Base-by-base conservation (phyloP, 805 yeast species). In the Kluyveromyces starmeri region DNA sequence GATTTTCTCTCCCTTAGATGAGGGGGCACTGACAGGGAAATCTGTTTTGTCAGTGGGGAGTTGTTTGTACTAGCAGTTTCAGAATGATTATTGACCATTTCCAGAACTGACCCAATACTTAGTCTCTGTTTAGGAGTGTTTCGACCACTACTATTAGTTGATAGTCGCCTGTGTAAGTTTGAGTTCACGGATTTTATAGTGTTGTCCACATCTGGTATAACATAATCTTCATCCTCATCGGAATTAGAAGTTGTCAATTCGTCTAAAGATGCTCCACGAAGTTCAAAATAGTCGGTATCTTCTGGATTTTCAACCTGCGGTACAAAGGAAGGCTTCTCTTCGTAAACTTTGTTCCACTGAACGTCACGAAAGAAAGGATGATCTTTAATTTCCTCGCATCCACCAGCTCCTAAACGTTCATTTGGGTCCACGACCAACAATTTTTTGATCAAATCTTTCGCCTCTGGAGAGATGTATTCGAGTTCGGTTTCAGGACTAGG, bases 251-350 rank as follows among this genome's bases (percentile, higher is more conserved):
- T 52, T 13, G 50, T 55, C 20, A 56, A 48, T 32, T 52, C 53
- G 30, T 72, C 66, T 49, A 83, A 59, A 8, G 70, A 75, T 0
- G 96, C 97, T 4, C 98, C 98, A 48, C 98, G 72, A 4, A 70
- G 46, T 48, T 92, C 98, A 58, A 89, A 92, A 51, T 92, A 89
- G 35, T 85, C 94, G 0, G 96, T 88, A 31, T 78, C 77, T 48
- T 83, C 94, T 0, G 96, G 95, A 46, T 84, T 71, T 5, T 77
- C 83, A 7, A 73, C 62, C 9, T 63, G 62, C 0, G 99, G 99
- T 6, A 86, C 76, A 60, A 92, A 92, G 0, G 94, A 74, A 0
- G 92, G 86, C 22, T 74, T 80, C 35, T 75, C 81, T 12, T 64
- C 65, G 50, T 78, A 83, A 12, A 92, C 65, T 2, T 65, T 62